Conservation (phyloP, 2,329 filamentous ascomycete genomes). For the Dactylellina cionopaga region DNA sequence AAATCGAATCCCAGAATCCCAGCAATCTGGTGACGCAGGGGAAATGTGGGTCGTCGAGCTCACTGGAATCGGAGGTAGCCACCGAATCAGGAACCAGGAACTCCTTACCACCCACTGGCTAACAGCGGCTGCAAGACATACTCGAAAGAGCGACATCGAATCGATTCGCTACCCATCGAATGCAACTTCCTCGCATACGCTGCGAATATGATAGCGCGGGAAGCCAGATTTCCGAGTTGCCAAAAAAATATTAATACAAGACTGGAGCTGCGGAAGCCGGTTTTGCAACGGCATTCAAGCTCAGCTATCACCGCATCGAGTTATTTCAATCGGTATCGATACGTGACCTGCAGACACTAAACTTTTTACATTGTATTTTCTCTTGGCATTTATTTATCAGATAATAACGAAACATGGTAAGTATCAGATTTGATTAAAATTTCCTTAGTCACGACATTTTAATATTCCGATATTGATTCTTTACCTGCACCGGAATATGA, state of each 20-base stretch:
- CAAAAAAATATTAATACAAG: slow-evolving; percentile 5
- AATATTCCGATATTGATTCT: slow-evolving; percentile 41
- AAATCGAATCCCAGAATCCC: slow-evolving; percentile 38
- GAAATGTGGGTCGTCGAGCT: slow-evolving; percentile 47
- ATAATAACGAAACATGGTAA: slow-evolving; percentile 18
- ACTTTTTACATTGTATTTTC: not conserved
- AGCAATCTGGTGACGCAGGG: slow-evolving; percentile 44
- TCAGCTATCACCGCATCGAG: not conserved
- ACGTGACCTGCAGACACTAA: no score
- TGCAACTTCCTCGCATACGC: slow-evolving; percentile 32
- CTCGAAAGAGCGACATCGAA: slow-evolving; percentile 32
- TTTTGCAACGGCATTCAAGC: not conserved
- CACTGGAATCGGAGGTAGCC: slow-evolving; percentile 39
- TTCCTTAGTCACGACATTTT: slow-evolving; percentile 25
- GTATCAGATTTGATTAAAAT: slow-evolving; percentile 45
- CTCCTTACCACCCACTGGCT: slow-evolving; percentile 12
- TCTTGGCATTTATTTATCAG: slow-evolving; percentile 16
- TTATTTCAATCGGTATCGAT: not conserved
- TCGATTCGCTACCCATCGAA: slow-evolving; percentile 26
- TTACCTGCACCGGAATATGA: slow-evolving; percentile 17
- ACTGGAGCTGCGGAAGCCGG: slow-evolving; percentile 16
- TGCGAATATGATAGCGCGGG: slow-evolving; percentile 20
- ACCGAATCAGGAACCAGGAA: slow-evolving; percentile 52
- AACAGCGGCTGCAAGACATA: slow-evolving; percentile 44
- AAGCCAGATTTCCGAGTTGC: slow-evolving; percentile 38